Conservation (phyloP, 1,284 basidiomycete genomes). For the Ganoderma boninense region DNA sequence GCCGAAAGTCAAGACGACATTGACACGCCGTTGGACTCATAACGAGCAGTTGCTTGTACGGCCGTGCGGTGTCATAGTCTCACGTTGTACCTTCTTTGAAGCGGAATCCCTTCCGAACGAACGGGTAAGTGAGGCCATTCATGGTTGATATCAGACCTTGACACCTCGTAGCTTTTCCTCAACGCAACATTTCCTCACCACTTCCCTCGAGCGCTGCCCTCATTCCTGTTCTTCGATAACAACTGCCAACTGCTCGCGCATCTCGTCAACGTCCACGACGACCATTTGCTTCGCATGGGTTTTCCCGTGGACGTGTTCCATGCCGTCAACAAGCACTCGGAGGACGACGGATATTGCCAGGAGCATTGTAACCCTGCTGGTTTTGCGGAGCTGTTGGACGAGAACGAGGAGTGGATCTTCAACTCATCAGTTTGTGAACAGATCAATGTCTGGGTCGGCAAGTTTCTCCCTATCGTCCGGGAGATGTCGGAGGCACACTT, state of each 20-base stretch:
- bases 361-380: slow-evolving; percentile 42
- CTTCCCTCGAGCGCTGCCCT: neutral
- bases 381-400: slow-evolving; percentile 37
- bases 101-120: slow-evolving; percentile 28
- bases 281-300: slow-evolving; percentile 14
- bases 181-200: neutral
- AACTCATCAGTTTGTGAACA: slow-evolving; percentile 40
- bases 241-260: slow-evolving; percentile 36
- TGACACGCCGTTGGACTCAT: slow-evolving; percentile 36
- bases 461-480: slow-evolving; percentile 43
- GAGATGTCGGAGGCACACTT: slow-evolving; percentile 38
- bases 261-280: neutral
- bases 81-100: slow-evolving; percentile 40
- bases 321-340: slow-evolving; percentile 44
- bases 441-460: slow-evolving; percentile 23
- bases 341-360: slow-evolving; percentile 37
- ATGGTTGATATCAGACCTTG: fast-evolving
- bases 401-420: slow-evolving; percentile 41
- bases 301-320: slow-evolving; percentile 47
- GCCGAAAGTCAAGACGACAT: slow-evolving; percentile 20
- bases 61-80: slow-evolving; percentile 38
- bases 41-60: slow-evolving; percentile 42
- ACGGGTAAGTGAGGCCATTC: neutral
- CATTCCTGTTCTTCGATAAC: slow-evolving; percentile 41
- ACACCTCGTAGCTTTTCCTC: neutral